phyloP scores from a whole-genome alignment of 495 filamentous ascomycete genomes.

The Hypoxylon intermedium region DNA sequence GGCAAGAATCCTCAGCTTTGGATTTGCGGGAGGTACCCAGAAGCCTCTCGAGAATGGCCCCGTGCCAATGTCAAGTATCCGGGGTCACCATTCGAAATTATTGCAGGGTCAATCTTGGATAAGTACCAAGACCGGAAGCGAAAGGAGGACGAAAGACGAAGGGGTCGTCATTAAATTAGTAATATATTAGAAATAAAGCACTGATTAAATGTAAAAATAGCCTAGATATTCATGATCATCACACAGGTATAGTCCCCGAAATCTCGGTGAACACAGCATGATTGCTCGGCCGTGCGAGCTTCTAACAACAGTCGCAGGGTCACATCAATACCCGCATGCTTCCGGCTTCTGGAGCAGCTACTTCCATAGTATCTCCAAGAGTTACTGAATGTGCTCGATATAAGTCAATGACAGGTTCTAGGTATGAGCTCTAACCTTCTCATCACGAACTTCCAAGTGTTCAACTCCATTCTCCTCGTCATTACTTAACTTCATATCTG shows the following conservation, averaged over 20 bases:
- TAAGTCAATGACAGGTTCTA: too few species aligned
- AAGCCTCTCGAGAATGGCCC: constrained; percentile 5
- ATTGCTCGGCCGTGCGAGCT: neutral
- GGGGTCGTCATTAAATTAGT: neutral
- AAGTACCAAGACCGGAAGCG: neutral
- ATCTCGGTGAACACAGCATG: neutral
- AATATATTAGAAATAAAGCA: too few species aligned
- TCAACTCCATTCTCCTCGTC: constrained; percentile 21
- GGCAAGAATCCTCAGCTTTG: constrained; percentile 24
- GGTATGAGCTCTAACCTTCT: constrained; percentile 1
- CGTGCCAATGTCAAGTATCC: neutral
- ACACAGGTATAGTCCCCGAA: too few species aligned
- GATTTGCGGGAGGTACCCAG: constrained; percentile 22
- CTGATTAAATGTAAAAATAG: too few species aligned
- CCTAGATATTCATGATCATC: neutral
- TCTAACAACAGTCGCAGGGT: neutral
- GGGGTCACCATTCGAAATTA: constrained; percentile 4
- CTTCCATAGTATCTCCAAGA: too few species aligned
- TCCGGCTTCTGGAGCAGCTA: too few species aligned
- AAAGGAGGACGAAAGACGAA: neutral
- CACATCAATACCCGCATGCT: neutral
- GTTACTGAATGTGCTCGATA: too few species aligned
- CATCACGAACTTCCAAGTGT: constrained; percentile 2
- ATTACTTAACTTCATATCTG: neutral
- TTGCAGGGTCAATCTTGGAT: constrained; percentile 5